phyloP scores from a whole-genome alignment of 768 basidiomycete species.

The Amanita molliuscula region DNA sequence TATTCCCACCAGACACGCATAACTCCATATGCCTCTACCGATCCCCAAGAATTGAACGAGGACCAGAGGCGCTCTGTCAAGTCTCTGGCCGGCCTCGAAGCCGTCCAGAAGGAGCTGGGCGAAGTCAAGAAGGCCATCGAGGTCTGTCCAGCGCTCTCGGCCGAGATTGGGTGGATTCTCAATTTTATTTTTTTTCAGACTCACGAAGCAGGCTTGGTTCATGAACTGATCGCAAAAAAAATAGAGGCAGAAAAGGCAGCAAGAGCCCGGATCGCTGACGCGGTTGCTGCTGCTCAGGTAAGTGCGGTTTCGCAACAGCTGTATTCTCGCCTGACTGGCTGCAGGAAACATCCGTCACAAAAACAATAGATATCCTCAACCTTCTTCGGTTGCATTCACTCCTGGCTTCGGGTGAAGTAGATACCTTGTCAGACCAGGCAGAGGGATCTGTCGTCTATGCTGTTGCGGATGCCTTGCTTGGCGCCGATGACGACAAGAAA shows the following conservation, averaged over 20 bases:
- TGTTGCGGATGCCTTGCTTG: slow-evolving; percentile 42
- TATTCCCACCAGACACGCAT: slow-evolving; percentile 49
- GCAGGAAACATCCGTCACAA: slow-evolving; percentile 34
- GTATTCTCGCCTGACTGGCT: neutral
- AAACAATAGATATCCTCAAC: slow-evolving; percentile 40
- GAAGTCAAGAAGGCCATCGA: slow-evolving; percentile 82
- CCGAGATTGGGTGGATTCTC: neutral
- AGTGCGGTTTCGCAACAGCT: slow-evolving; percentile 7
- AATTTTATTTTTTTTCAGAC: slow-evolving; percentile 24
- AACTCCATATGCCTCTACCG: slow-evolving; percentile 56
- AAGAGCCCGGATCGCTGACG: slow-evolving; percentile 41
- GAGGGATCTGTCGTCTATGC: slow-evolving; percentile 50
- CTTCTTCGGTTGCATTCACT: slow-evolving; percentile 49
- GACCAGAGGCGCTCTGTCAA: slow-evolving; percentile 74
- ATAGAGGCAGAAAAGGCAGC: slow-evolving; percentile 47
- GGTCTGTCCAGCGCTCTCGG: slow-evolving; percentile 29
- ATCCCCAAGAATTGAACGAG: slow-evolving; percentile 69
- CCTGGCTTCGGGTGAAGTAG: slow-evolving; percentile 33
- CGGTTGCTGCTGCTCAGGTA: slow-evolving; percentile 53
- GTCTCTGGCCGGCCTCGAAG: slow-evolving; percentile 68
- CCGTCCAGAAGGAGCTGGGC: slow-evolving; percentile 68
- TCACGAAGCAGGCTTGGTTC: slow-evolving; percentile 52
- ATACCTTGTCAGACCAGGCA: slow-evolving; percentile 29
- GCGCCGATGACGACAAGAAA: slow-evolving; percentile 42
- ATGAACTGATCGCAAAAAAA: slow-evolving; percentile 44